Percentiles rank a stretch among this genome's conserved stretches.
Conservation (phyloP, 805 yeast species). For the Candida insectalens region DNA sequence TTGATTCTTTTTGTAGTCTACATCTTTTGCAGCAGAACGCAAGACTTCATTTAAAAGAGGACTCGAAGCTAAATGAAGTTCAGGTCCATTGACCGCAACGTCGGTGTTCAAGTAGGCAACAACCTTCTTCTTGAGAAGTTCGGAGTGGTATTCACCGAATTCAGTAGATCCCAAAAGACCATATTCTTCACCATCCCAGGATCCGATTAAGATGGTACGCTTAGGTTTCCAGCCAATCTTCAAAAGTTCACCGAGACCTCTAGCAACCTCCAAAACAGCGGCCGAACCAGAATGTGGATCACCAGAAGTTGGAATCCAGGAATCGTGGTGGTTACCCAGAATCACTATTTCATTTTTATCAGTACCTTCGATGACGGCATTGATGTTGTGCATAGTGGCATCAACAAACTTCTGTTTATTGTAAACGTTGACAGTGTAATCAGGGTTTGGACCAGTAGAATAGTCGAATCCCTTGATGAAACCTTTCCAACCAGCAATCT, state of each 20-base stretch:
- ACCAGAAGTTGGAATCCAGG: conserved; percentile 73
- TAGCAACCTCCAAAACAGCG: conserved; percentile 50
- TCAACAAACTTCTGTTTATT: conserved; percentile 54
- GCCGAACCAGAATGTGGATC: conserved; percentile 76
- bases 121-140: conserved; percentile 35
- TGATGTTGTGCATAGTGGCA: conserved; percentile 52
- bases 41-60: conserved; percentile 47
- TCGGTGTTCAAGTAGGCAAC: conserved; percentile 66
- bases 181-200: conserved; percentile 78
- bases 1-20: conserved; percentile 34
- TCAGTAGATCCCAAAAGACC: conserved; percentile 74
- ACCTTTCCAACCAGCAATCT: conserved; percentile 23
- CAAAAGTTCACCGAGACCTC: conserved; percentile 43
- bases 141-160: conserved; percentile 53
- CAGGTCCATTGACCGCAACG: conserved; percentile 49
- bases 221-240: conserved; percentile 63
- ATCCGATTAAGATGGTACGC: conserved; percentile 58
- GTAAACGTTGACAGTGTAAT: conserved; percentile 39
- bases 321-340: conserved; percentile 71
- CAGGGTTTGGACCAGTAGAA: conserved; percentile 27
- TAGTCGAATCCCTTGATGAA: conserved; percentile 28
- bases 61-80: conserved; percentile 42
- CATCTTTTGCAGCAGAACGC: conserved; percentile 31
- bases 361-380: conserved; percentile 51
- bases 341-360: conserved; percentile 42